A percentile compares a stretch with the other conserved stretches of the same genome.
phyloP scores from a whole-genome alignment of 108 stramenopile species.

The Nannochloropsis salina region DNA sequence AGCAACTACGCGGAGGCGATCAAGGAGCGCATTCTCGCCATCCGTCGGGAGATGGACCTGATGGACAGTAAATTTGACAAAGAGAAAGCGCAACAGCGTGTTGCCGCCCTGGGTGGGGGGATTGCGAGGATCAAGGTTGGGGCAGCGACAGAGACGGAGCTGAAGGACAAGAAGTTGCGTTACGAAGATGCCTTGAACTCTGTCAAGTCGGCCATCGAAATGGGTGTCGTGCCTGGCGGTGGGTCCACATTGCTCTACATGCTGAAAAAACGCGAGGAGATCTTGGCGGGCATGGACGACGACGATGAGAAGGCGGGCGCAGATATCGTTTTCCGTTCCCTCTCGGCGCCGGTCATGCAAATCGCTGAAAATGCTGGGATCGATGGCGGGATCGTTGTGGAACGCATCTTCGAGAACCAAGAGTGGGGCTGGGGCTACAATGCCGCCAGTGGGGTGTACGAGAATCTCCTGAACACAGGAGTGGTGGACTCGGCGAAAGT shows the following conservation, averaged over 20 bases:
- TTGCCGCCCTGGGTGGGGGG: conserved; percentile 90
- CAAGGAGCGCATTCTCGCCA: conserved; percentile 74
- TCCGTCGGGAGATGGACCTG: conserved; percentile 70
- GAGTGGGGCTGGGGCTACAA: conserved; percentile 87
- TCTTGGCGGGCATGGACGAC: conserved; percentile 65
- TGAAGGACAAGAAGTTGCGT: conserved; percentile 96
- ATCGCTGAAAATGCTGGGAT: conserved; percentile 87
- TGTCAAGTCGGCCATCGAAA: conserved; percentile 76
- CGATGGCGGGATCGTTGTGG: conserved; percentile 51
- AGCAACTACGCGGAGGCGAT: conserved; percentile 79
- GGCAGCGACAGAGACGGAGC: conserved; percentile 93
- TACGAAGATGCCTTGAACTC: conserved; percentile 95
- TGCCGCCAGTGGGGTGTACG: conserved; percentile 73
- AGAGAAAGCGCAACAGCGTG: conserved; percentile 85
- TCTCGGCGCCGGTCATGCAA: conserved; percentile 78
- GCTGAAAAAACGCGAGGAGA: conserved; percentile 57
- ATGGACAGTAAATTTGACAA: conserved; percentile 84
- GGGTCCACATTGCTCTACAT: conserved; percentile 80
- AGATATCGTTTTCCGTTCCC: conserved; percentile 70
- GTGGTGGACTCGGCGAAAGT: conserved; percentile 95
- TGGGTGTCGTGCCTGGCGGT: conserved; percentile 93
- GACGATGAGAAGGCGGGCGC: conserved; percentile 84
- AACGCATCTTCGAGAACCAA: conserved; percentile 40
- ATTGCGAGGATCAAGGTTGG: conserved; percentile 95
- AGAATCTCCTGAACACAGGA: conserved; percentile 73